A percentile compares a stretch with the other conserved stretches of the same genome.
Evolutionary conservation across 2,329 filamentous ascomycete species (phyloP).

Genomic region (Plectosphaerella cucumerina): DNA sequence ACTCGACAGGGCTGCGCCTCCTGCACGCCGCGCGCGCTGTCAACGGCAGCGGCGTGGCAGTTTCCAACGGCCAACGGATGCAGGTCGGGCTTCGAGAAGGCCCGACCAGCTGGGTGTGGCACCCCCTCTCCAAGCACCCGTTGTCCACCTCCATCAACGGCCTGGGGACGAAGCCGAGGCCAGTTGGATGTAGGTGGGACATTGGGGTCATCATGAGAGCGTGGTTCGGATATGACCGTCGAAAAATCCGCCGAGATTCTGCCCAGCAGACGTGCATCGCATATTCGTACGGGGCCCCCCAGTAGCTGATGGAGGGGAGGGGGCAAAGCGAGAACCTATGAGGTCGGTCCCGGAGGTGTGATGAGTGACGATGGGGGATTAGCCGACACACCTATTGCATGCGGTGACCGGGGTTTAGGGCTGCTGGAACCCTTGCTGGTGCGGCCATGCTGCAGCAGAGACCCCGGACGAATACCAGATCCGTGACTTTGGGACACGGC

Average conservation of each 20-base stretch:
- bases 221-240: neutral
- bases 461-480: neutral
- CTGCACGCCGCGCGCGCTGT: too few relatives aligned
- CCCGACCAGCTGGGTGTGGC: neutral
- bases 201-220: too few relatives aligned
- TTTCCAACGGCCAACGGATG: neutral
- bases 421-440: neutral
- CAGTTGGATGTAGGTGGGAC: too few relatives aligned
- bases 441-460: neutral
- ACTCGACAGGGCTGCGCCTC: too few relatives aligned
- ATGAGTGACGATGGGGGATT: neutral
- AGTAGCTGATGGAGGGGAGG: neutral
- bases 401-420: neutral
- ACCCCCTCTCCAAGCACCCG: neutral
- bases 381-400: neutral
- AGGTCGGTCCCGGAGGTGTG: neutral
- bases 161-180: too few relatives aligned
- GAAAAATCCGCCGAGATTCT: neutral
- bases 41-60: too few relatives aligned
- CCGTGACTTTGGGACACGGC: neutral
- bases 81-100: neutral
- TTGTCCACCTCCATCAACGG: too few relatives aligned
- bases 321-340: neutral
- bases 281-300: neutral
- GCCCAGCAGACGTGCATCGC: neutral